phyloP scores from a whole-genome alignment of 768 basidiomycete species.

The Amanita fuliginea region DNA sequence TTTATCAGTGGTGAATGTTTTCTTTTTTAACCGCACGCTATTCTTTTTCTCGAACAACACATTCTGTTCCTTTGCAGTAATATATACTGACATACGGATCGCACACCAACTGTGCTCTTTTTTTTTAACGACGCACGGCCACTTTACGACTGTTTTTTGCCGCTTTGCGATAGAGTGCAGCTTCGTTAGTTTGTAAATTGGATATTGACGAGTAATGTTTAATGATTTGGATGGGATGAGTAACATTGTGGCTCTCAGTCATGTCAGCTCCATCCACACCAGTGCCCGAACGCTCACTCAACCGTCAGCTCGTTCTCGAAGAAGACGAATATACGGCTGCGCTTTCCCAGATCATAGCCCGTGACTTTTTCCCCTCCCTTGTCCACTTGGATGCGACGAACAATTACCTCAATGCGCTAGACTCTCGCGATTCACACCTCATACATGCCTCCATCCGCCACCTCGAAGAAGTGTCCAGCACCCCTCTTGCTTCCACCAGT shows the following conservation, averaged over 20 bases:
- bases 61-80: not conserved
- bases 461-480: constrained; percentile 49
- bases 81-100: constrained; percentile 5
- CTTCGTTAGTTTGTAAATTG: constrained; percentile 4
- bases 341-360: constrained; percentile 84
- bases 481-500: constrained; percentile 29
- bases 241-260: not conserved
- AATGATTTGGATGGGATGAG: not conserved
- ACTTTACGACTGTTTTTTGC: not conserved
- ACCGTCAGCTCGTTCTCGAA: constrained; percentile 62
- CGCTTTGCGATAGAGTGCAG: not conserved
- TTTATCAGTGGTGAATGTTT: not conserved
- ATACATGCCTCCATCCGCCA: constrained; percentile 68
- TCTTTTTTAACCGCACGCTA: not conserved
- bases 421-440: constrained; percentile 64
- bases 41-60: too few species aligned
- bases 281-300: constrained; percentile 44
- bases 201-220: not conserved
- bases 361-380: constrained; percentile 96
- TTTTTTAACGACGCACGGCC: constrained; percentile 3
- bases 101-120: constrained; percentile 3
- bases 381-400: constrained; percentile 85
- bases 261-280: constrained; percentile 14
- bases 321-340: constrained; percentile 95
- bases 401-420: constrained; percentile 71